Percentiles rank a stretch among this genome's conserved stretches.
phyloP scores from a whole-genome alignment of 2,329 filamentous ascomycete genomes.

The Cyphellophora europaea region DNA sequence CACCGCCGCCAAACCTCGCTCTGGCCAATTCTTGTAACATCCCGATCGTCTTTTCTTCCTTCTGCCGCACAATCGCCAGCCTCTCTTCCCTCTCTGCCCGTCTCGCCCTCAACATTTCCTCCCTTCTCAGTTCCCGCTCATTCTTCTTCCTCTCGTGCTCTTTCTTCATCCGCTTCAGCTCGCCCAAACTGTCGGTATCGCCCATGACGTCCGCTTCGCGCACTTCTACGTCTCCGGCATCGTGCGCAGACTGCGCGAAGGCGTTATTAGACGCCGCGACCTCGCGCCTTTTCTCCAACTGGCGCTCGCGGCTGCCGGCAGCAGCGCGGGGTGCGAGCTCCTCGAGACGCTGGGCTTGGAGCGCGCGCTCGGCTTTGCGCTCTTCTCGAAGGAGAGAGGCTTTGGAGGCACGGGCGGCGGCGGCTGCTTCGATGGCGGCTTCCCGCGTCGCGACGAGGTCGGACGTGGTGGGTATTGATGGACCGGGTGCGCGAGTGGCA shows the following conservation, averaged over 20 bases:
- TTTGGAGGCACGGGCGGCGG: constrained; percentile 38
- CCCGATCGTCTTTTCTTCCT: constrained; percentile 76
- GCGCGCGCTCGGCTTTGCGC: constrained; percentile 54
- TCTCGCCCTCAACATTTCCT: constrained; percentile 68
- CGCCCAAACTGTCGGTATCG: constrained; percentile 48
- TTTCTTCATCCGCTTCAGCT: constrained; percentile 56
- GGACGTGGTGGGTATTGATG: constrained; percentile 57
- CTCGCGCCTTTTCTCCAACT: constrained; percentile 74
- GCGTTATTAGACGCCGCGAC: constrained; percentile 62
- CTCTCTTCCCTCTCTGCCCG: constrained; percentile 73
- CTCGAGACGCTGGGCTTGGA: constrained; percentile 65
- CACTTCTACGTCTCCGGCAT: constrained; percentile 48
- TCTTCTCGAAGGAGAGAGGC: constrained; percentile 48
- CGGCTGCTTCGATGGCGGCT: constrained; percentile 32
- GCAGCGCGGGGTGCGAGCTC: constrained; percentile 78
- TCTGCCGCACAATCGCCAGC: constrained; percentile 57
- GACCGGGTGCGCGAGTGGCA: constrained; percentile 35
- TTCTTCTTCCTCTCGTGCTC: constrained; percentile 65
- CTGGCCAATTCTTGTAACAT: constrained; percentile 71
- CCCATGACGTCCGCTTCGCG: constrained; percentile 69
- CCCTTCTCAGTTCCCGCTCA: constrained; percentile 71
- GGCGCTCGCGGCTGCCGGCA: constrained; percentile 69
- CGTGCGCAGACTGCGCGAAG: constrained; percentile 52
- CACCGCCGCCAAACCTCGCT: constrained; percentile 57
- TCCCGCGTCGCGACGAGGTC: constrained; percentile 57